Evolutionary conservation across 2,329 filamentous ascomycete species (phyloP), one percentile per base, ranked within the genome.

Genomic region (Monilinia polystroma): DNA sequence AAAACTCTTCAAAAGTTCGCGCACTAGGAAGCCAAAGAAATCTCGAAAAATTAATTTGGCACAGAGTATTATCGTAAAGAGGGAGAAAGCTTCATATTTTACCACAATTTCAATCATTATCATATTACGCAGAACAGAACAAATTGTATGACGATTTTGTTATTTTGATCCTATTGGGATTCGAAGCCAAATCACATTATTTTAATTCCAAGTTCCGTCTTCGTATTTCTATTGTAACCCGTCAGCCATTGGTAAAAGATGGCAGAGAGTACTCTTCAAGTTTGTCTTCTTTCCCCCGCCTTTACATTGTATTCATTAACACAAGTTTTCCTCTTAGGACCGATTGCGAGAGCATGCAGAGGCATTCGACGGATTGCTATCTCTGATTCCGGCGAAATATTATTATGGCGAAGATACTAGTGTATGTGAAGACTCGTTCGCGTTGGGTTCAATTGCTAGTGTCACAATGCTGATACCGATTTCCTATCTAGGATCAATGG

Each of bases 401-500:
- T 91, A 91, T 78, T 91, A 90, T 73, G 87, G 84, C 32, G 83
- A 88, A 75, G 88, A 91, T 75, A 88, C 83, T 66, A 90, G 84
- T 78, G 87, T 89, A 84, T 74, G 86, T 83, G 66, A 67, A 55
- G 45, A 56, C 41, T 43, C 16, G 47, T 38, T 55, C 52, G 45
- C 35, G 43, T 49, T 58, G 43, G 32, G 10, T 62, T 47, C 52
- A 59, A 41, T 64, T 62, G 55, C 26, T 3, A 11, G 56, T 16
- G 20, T 47, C 63, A 64, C 53, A 64, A 55, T 52, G 66, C 68
- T 73, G 66, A 71, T 62, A 32, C 8, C 45, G 7, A 4, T 67
- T 35, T 45, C 56, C 64, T 62, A 72, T 3, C 69, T 75, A 96
- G 92, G 90, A 95, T 74, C 92, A 97, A 88, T 96, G 93, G 92